Conservation (phyloP, 176 grass and related monocot genomes). For the Musa beccarii region DNA sequence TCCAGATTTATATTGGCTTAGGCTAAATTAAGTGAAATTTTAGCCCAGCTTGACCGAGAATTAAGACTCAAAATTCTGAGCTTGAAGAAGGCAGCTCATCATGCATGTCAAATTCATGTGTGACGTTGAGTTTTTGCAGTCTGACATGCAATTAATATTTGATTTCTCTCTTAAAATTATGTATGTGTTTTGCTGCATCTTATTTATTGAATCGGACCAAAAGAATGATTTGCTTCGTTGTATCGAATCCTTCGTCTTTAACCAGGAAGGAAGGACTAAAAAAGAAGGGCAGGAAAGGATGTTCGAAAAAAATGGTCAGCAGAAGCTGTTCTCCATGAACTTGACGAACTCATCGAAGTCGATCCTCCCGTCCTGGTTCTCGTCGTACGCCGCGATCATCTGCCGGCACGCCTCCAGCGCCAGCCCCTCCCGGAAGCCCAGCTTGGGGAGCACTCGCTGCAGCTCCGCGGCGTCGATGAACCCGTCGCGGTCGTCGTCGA, state of each 20-base stretch:
- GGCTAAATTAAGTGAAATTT: too few species aligned
- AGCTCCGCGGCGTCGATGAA: constrained; percentile 6
- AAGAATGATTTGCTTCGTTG: background rate
- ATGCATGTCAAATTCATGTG: too few species aligned
- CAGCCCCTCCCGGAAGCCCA: background rate
- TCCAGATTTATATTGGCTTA: too few species aligned
- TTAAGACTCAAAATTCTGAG: too few species aligned
- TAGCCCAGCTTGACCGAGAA: too few species aligned
- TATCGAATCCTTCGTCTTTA: background rate
- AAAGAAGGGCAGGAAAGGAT: background rate
- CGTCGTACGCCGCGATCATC: constrained; percentile 5
- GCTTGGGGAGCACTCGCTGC: background rate
- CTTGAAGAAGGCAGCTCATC: too few species aligned
- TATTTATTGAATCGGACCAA: too few species aligned
- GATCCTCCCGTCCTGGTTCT: constrained; percentile 5
- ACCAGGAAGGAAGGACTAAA: background rate
- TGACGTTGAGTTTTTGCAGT: too few species aligned
- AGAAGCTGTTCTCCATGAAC: constrained; percentile 7
- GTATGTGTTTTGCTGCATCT: too few species aligned
- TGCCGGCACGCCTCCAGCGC: background rate
- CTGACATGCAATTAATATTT: too few species aligned
- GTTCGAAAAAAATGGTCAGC: background rate
- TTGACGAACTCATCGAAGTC: constrained; percentile 14
- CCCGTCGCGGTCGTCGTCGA: background rate
- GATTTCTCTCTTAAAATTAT: too few species aligned